Evolutionary conservation across 371 early-diverging fungal genomes (phyloP).

Genomic region (Choanephora cucurbitarum): DNA sequence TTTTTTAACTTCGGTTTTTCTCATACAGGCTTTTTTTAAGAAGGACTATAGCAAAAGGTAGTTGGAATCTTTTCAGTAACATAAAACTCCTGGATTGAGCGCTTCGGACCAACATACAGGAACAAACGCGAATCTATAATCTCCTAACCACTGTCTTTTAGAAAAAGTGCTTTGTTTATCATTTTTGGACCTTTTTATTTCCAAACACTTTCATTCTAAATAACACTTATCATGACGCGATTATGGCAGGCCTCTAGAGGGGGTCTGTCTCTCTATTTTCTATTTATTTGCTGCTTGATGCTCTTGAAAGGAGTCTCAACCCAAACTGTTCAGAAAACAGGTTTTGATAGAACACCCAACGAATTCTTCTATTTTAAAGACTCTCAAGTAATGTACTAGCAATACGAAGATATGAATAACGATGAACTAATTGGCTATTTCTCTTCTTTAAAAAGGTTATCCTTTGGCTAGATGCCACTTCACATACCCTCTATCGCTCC

Average conservation of each 20-base stretch:
- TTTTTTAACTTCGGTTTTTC: no score
- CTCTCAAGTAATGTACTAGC: constrained; percentile 54
- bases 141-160: no score
- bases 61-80: no score
- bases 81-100: no score
- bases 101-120: no score
- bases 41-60: no score
- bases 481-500: constrained; percentile 60
- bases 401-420: not conserved
- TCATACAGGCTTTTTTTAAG: no score
- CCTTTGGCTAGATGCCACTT: constrained; percentile 57
- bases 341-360: constrained; percentile 54
- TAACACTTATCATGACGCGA: no score
- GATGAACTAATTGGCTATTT: not conserved
- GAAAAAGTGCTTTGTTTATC: no score
- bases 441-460: constrained; percentile 42
- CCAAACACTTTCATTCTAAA: no score
- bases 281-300: constrained; percentile 7
- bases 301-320: constrained; percentile 5
- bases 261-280: constrained; percentile 25
- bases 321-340: constrained; percentile 36
- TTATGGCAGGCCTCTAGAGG: constrained; percentile 29
- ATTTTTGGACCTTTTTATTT: no score
- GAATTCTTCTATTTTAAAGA: constrained; percentile 70
- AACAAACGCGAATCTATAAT: no score